phyloP scores from a whole-genome alignment of 2,329 filamentous ascomycete genomes.

The Nemania serpens region DNA sequence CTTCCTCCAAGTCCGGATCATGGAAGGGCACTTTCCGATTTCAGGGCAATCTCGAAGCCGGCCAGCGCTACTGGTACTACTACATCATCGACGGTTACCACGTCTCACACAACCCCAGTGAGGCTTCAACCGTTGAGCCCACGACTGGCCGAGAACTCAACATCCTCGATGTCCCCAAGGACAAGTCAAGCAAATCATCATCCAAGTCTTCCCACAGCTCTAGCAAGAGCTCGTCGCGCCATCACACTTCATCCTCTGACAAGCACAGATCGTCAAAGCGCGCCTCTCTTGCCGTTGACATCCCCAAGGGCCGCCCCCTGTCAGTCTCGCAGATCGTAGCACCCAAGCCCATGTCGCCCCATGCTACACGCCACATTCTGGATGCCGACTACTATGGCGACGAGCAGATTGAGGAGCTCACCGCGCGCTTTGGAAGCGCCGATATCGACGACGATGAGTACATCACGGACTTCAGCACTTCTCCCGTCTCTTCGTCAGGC shows the following conservation, averaged over 20 bases:
- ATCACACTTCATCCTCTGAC: constrained; percentile 47
- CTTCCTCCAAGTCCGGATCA: constrained; percentile 80
- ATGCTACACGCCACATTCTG: constrained; percentile 86
- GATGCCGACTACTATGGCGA: constrained; percentile 76
- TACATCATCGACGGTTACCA: constrained; percentile 99
- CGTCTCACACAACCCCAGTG: constrained; percentile 92
- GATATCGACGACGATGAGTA: constrained; percentile 63
- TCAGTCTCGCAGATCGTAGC: constrained; percentile 88
- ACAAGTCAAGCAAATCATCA: constrained; percentile 47
- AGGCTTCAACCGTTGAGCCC: constrained; percentile 87
- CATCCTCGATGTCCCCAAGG: constrained; percentile 87
- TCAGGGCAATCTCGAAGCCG: constrained; percentile 84
- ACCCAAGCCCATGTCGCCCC: constrained; percentile 86
- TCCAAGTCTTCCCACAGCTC: constrained; percentile 55
- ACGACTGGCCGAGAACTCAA: constrained; percentile 97
- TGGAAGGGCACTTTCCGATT: constrained; percentile 98
- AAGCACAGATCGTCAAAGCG: constrained; percentile 55
- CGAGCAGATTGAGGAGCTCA: constrained; percentile 78
- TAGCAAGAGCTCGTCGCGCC: constrained; percentile 47
- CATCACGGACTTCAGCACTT: constrained; percentile 59
- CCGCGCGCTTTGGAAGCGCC: constrained; percentile 70
- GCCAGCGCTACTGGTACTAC: constrained; percentile 99
- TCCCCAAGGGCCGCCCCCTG: constrained; percentile 86
- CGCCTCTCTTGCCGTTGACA: constrained; percentile 62
- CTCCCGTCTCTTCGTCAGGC: constrained; percentile 69